Base-by-base conservation (phyloP, 352 stramenopile genomes). In the Phytopythium vexans region DNA sequence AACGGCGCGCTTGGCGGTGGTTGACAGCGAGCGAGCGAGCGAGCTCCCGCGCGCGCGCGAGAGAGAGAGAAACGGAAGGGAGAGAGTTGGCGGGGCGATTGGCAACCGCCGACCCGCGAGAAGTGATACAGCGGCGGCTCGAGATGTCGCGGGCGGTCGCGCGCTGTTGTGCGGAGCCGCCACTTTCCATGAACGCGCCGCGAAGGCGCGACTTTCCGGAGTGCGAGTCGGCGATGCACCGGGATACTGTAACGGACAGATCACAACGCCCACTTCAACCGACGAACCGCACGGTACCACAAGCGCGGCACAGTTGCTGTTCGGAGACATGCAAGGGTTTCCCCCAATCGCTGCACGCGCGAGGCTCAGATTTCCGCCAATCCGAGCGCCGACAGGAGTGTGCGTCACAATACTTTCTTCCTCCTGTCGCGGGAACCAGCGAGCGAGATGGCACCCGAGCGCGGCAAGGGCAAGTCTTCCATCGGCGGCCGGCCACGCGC, bases 111-210 rank as follows among this genome's bases (percentile, higher is more conserved):
- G 40, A 45, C 40, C 40, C n/a, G n/a, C 40, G 8, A 45, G 40
- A 45, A 45, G 40, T 45, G n/a, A 45, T 45, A 21, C 27, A 48
- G 6, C 21, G 21, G 21, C 21, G 21, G 21, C 21, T 27, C 39
- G 51, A 50, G 42, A 44, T 39, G 16, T 32, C n/a, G 32, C 3
- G 12, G 31, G 12, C 21, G 41, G n/a, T 41, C 14, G 27, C 16
- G 34, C 11, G 35, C 8, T 40, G 15, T 37, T 49, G 14, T 43
- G 21, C 15, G 16, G 65, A 62, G 52, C 57, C 47, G 47, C 62
- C 57, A 54, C 52, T 59, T 77, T 77, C 68, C 49, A 53, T 74
- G 68, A 77, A 77, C 44, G 52, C 64, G 68, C 59, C 57, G 38
- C 53, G 34, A 57, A 12, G 4, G 0, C 38, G 35, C 55, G 54